phyloP scores from a whole-genome alignment of 2,329 filamentous ascomycete genomes.

The Clarireedia sp. region DNA sequence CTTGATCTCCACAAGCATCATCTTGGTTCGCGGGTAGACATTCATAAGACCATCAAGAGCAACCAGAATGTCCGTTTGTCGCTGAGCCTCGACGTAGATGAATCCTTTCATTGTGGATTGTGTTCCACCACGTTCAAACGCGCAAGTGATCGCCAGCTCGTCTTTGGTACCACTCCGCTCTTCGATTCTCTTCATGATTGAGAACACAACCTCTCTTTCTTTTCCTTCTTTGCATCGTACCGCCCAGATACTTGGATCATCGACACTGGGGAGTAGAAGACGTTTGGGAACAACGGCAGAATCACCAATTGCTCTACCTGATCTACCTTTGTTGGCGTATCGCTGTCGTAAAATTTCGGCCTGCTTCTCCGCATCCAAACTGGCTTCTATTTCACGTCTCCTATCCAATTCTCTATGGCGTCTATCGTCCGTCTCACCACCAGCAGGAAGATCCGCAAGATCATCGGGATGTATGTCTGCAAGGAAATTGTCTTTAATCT shows the following conservation, averaged over 20 bases:
- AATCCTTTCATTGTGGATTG: constrained; percentile 83
- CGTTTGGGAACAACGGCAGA: constrained; percentile 75
- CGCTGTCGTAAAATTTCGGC: constrained; percentile 79
- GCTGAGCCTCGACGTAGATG: constrained; percentile 87
- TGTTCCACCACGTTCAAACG: constrained; percentile 78
- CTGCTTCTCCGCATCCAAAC: constrained; percentile 88
- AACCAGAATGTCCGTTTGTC: constrained; percentile 76
- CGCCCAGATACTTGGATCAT: constrained; percentile 94
- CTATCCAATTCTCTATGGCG: constrained; percentile 91
- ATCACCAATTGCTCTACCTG: constrained; percentile 57
- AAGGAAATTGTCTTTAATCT: constrained; percentile 70
- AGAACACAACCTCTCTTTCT: constrained; percentile 82
- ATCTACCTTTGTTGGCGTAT: constrained; percentile 75
- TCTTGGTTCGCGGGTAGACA: constrained; percentile 80
- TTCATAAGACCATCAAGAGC: constrained; percentile 80
- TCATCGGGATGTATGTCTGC: constrained; percentile 89
- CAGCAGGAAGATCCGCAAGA: constrained; percentile 64
- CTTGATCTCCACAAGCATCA: constrained; percentile 86
- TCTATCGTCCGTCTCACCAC: constrained; percentile 78
- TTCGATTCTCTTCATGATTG: constrained; percentile 81
- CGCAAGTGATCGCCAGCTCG: constrained; percentile 76
- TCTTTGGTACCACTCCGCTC: constrained; percentile 72
- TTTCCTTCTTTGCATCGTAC: constrained; percentile 92
- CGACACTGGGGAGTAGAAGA: constrained; percentile 81
- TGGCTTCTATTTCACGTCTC: constrained; percentile 76